Base-by-base conservation (phyloP, 1,284 basidiomycete species). In the Kwoniella shivajii region DNA sequence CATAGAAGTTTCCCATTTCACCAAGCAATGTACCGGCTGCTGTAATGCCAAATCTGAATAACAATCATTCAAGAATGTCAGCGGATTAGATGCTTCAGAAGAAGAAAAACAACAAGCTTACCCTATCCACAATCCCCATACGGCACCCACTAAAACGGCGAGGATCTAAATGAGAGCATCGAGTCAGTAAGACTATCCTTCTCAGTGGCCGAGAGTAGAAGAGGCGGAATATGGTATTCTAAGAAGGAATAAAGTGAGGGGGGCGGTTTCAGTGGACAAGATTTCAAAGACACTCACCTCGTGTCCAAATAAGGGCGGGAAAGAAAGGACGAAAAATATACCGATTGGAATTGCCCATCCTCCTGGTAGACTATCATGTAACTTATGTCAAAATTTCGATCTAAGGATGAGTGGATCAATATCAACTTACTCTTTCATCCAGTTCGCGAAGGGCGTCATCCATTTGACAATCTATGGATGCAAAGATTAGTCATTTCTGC, bases 311-410 rank as follows among this genome's bases (percentile, higher is more conserved):
- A 78, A 54, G 3, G 77, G 77, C 2, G 77, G 77, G 58, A 78
- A 78, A 36, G 72, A 74, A 24, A 78, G 57, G 42, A 76, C 63
- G 52, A 78, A 73, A 24, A 76, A 67, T 37, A 74, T 59, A 6
- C 66, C 88, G 46, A 93, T 90, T 1, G 92, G 91, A 41, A 95
- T 90, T 16, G 88, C 74, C 86, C 86, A 94, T 18, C 92, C 91
- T 38, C 71, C 79, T 10, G 77, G 72, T 18, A 82, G 60, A 31
- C 80, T 79, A 22, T 16, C 30, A 18, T 13, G 24, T 16, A 18
- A 24, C 2, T 42, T 11, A 2, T n/a, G n/a, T 18, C 18, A 42
- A 27, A 51, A 29, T 16, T 22, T 5, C 6, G 18, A 13, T 7
- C 10, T 30, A 18, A 24, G 16, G 13, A 24, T 20, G 13, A 22